Conservation (phyloP, 202 grass and related monocot genomes). For the Panicum virgatum region DNA sequence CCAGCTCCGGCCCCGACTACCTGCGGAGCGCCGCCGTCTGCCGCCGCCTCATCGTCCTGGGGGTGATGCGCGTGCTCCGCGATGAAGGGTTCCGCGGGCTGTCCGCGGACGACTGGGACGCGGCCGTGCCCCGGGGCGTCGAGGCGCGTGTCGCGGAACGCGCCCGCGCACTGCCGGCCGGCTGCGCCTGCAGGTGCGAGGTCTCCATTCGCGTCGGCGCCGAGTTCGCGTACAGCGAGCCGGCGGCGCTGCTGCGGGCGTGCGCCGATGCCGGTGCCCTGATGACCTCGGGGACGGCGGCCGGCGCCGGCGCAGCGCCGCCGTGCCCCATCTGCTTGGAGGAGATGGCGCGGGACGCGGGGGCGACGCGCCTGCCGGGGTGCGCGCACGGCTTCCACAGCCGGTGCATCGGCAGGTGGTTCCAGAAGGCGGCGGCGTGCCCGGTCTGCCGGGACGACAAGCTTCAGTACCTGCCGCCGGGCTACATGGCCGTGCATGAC, state of each 20-base stretch:
- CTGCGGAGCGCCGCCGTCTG: neutral
- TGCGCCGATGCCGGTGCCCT: neutral
- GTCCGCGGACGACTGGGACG: neutral
- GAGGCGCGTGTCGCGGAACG: neutral
- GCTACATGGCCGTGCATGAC: neutral
- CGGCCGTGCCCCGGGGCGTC: neutral
- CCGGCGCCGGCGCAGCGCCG: neutral
- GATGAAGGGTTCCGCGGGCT: neutral
- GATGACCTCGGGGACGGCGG: neutral
- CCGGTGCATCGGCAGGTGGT: neutral
- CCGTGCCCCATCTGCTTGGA: neutral
- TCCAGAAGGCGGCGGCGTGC: slow-evolving; percentile 5
- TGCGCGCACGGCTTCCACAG: neutral
- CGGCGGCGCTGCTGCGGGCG: neutral
- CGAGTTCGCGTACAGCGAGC: neutral
- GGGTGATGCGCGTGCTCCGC: neutral
- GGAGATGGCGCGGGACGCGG: neutral
- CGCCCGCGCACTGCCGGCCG: neutral
- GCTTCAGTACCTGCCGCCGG: neutral
- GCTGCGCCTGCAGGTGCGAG: neutral
- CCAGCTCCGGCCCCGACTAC: neutral
- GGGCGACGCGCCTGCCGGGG: neutral
- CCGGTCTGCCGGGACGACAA: neutral
- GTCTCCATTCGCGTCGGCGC: neutral
- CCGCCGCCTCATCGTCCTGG: neutral